Percentiles rank a stretch among this genome's conserved stretches.
Conservation (phyloP, 108 stramenopile species). For the Stephanodiscus minutulus region DNA sequence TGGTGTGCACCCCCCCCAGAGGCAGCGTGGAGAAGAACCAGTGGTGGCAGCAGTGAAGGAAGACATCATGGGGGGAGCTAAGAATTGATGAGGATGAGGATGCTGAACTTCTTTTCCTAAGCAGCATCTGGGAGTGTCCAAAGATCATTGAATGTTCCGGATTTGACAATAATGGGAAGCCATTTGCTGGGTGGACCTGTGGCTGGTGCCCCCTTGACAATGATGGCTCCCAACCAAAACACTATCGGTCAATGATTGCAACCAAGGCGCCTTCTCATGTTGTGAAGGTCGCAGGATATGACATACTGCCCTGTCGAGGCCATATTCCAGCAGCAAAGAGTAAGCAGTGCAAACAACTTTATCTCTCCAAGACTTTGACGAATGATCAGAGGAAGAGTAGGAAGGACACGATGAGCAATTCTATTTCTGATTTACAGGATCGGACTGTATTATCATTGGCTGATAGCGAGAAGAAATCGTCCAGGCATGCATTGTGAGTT, state of each 20-base stretch:
- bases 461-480: neutral
- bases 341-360: neutral
- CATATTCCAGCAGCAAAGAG: neutral
- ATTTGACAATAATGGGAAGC: neutral
- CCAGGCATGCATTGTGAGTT: too few species aligned
- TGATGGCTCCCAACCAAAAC: neutral
- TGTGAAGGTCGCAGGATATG: neutral
- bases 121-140: slow-evolving; percentile 3
- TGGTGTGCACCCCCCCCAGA: too few species aligned
- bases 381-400: neutral
- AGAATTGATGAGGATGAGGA: too few species aligned
- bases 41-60: too few species aligned
- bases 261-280: neutral
- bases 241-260: neutral
- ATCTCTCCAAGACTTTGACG: neutral
- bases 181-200: neutral
- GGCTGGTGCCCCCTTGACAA: neutral
- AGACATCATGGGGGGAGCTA: too few species aligned
- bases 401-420: neutral
- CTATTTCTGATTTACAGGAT: neutral
- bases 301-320: neutral
- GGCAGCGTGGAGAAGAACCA: too few species aligned
- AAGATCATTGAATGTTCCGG: neutral
- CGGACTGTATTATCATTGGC: neutral
- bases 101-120: too few species aligned